Evolutionary conservation across 768 basidiomycete genomes (phyloP).

Genomic region (Pholiota molesta): DNA sequence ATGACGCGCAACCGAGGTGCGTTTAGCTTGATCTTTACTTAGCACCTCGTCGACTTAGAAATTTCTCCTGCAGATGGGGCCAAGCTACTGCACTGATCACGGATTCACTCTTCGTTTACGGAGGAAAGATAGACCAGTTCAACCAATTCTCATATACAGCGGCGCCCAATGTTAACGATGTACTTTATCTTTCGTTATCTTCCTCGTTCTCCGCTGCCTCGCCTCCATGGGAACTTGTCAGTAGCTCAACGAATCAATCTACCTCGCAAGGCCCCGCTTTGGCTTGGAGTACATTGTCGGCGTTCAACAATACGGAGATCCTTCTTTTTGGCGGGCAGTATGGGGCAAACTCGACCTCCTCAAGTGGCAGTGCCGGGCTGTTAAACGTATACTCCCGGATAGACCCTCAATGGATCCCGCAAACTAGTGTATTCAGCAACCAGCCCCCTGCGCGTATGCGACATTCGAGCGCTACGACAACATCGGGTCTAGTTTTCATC

Average conservation of each 20-base stretch:
- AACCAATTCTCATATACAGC: constrained; percentile 73
- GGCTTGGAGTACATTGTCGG: constrained; percentile 81
- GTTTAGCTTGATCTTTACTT: not conserved
- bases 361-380: constrained; percentile 54
- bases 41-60: not conserved
- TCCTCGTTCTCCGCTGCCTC: constrained; percentile 57
- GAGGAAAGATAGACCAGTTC: constrained; percentile 77
- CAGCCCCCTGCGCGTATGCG: constrained; percentile 80
- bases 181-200: constrained; percentile 69
- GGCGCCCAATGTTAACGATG: constrained; percentile 72
- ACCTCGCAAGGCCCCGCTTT: constrained; percentile 60
- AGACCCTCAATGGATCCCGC: constrained; percentile 47
- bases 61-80: constrained; percentile 69
- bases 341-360: constrained; percentile 56
- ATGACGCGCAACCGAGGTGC: constrained; percentile 30
- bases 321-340: constrained; percentile 81
- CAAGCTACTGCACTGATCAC: constrained; percentile 66
- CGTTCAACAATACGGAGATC: constrained; percentile 53
- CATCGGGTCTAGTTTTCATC: constrained; percentile 61
- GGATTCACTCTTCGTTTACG: constrained; percentile 70
- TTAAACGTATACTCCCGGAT: constrained; percentile 45
- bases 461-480: constrained; percentile 59
- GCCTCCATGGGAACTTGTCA: constrained; percentile 71
- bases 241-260: constrained; percentile 44
- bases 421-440: constrained; percentile 56